phyloP scores from a whole-genome alignment of 1,139 yeast genomes.

The Suhomyces chickasaworum region DNA sequence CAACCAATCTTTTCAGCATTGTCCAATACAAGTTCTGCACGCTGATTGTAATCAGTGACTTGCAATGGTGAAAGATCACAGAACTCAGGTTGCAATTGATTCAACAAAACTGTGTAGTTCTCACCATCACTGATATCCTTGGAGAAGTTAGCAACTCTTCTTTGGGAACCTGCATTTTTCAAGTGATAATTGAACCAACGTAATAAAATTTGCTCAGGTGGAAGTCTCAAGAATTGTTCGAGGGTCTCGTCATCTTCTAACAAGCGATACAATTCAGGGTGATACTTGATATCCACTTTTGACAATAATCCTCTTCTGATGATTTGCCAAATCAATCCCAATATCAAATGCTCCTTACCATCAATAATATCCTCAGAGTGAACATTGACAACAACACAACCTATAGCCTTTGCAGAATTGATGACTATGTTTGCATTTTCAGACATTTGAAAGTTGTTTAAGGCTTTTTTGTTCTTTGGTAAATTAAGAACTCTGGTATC shows the following conservation, averaged over 20 bases:
- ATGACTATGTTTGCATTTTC: constrained; percentile 97
- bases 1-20: constrained; percentile 92
- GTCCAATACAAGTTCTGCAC: constrained; percentile 84
- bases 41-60: constrained; percentile 64
- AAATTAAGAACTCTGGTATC: constrained; percentile 95
- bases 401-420: constrained; percentile 98
- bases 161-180: constrained; percentile 88
- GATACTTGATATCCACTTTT: constrained; percentile 92
- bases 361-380: constrained; percentile 97
- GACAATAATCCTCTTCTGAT: constrained; percentile 93
- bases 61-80: constrained; percentile 85
- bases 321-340: constrained; percentile 98
- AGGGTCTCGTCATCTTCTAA: constrained; percentile 95
- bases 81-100: constrained; percentile 82
- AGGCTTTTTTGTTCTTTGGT: constrained; percentile 72
- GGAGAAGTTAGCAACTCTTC: constrained; percentile 84
- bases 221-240: constrained; percentile 92
- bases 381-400: constrained; percentile 96
- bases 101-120: constrained; percentile 83
- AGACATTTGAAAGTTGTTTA: constrained; percentile 92
- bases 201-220: constrained; percentile 95
- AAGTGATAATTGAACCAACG: constrained; percentile 98
- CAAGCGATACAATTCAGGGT: constrained; percentile 93
- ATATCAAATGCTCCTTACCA: constrained; percentile 92
- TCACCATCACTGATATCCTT: constrained; percentile 93